Conservation (phyloP, 805 yeast species). For the Blastobotrys muscicola region DNA sequence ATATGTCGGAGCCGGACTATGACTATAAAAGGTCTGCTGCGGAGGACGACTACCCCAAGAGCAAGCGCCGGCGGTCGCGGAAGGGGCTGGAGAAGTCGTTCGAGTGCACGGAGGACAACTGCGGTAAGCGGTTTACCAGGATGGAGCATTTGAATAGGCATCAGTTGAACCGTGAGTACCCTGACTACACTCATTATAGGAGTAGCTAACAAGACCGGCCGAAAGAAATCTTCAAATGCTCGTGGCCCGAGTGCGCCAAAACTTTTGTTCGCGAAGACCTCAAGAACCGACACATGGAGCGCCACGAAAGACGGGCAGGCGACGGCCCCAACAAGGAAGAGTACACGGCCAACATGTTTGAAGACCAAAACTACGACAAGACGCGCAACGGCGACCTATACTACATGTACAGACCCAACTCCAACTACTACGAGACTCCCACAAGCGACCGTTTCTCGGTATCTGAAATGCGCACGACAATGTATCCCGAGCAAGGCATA, state of each 20-base stretch:
- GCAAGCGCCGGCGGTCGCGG: slow-evolving; percentile 16
- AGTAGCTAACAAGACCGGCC: slow-evolving; percentile 16
- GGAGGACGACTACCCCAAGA: slow-evolving; percentile 9
- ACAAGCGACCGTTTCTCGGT: too few species aligned
- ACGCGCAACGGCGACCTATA: not conserved
- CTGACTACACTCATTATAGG: too few species aligned
- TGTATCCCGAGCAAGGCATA: too few species aligned
- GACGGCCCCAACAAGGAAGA: not conserved
- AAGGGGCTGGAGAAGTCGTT: slow-evolving; percentile 21
- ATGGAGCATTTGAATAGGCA: slow-evolving; percentile 22
- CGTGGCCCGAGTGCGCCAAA: slow-evolving; percentile 26
- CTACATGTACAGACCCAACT: not conserved
- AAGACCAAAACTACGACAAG: slow-evolving; percentile 1
- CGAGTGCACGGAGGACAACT: slow-evolving; percentile 18
- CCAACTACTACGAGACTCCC: too few species aligned
- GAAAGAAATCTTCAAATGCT: slow-evolving; percentile 26
- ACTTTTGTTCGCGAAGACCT: slow-evolving; percentile 30
- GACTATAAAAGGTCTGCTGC: not conserved
- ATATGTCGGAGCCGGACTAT: too few species aligned
- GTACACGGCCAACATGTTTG: not conserved
- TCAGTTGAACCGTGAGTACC: slow-evolving; percentile 20
- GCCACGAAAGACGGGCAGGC: slow-evolving; percentile 20
- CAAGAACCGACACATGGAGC: slow-evolving; percentile 25
- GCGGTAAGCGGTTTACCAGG: slow-evolving; percentile 22
- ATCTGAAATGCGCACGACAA: too few species aligned